phyloP scores from a whole-genome alignment of 345 rosid genomes.

The Lepidium didymum region DNA sequence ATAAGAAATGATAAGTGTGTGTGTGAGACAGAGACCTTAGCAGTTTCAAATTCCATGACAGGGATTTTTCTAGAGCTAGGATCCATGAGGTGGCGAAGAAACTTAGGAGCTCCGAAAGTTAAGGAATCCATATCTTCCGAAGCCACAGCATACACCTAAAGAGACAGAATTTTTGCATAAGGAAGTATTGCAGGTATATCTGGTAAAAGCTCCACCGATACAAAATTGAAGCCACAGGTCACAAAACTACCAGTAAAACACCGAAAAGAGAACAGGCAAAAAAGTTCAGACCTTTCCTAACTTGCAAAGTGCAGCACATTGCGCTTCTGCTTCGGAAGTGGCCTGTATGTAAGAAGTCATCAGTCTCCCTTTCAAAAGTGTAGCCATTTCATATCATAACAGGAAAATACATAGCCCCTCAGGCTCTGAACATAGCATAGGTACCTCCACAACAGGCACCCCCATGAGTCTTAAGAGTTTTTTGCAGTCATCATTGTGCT shows the following conservation, averaged over 20 bases:
- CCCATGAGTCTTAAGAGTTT: slow-evolving; percentile 83
- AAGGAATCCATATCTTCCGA: slow-evolving; percentile 99
- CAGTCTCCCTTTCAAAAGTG: not conserved
- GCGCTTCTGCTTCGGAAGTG: slow-evolving; percentile 94
- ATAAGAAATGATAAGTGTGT: not conserved
- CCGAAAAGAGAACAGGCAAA: not conserved
- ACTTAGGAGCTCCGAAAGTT: slow-evolving; percentile 89
- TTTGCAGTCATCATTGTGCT: slow-evolving; percentile 92
- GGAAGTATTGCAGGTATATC: not conserved
- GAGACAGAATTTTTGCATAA: not conserved
- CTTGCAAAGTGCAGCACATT: slow-evolving; percentile 92
- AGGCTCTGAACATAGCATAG: not conserved
- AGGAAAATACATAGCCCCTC: not conserved
- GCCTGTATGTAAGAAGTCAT: slow-evolving; percentile 44
- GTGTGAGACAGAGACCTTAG: slow-evolving; percentile 46
- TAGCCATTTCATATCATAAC: not conserved
- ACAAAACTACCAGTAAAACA: not conserved
- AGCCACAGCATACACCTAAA: slow-evolving; percentile 94
- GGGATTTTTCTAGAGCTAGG: slow-evolving; percentile 90
- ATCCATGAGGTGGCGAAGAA: slow-evolving; percentile 97
- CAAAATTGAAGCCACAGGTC: not conserved
- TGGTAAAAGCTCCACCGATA: not conserved
- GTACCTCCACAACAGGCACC: slow-evolving; percentile 85
- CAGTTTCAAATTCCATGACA: slow-evolving; percentile 83
- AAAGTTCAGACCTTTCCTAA: slow-evolving; percentile 57